These are phyloP conservation scores for Kentomonas sorsogonicus DNA, from an alignment of 208 protist genomes.

Conservation along the genomic window DNA sequence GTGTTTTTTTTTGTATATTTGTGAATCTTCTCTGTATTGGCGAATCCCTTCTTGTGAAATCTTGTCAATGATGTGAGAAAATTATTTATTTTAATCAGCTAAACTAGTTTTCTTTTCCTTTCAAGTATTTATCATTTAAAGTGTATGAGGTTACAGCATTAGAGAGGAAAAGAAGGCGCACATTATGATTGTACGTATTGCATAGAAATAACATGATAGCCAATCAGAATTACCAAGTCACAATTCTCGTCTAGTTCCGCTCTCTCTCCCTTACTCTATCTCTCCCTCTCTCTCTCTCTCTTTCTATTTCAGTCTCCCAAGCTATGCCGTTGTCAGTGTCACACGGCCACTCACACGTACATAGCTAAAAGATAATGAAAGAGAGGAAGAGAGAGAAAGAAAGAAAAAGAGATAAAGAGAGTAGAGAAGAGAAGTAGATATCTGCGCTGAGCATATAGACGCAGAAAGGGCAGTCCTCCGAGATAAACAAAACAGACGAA, in stretches of 20 bases:
- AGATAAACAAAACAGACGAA: background rate
- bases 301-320: background rate
- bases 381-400: conserved; percentile 10
- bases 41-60: no score
- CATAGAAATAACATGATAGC: no score
- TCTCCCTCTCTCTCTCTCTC: background rate
- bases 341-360: no score
- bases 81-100: conserved; percentile 4
- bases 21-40: no score
- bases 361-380: conserved; percentile 1
- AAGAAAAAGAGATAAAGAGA: conserved; percentile 11
- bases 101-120: conserved; percentile 1
- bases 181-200: no score
- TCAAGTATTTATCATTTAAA: no score
- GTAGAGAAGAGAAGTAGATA: conserved; percentile 6
- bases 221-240: no score
- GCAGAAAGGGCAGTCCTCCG: background rate
- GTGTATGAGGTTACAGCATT: no score
- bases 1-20: no score
- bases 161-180: background rate
- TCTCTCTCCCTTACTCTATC: no score
- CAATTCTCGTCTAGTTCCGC: no score
- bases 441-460: background rate
- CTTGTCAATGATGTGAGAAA: conserved; percentile 1
- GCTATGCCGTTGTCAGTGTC: background rate